These are phyloP conservation scores for Piedraia hortae DNA, from an alignment of 2,329 filamentous ascomycete species.

Conservation along the genomic window DNA sequence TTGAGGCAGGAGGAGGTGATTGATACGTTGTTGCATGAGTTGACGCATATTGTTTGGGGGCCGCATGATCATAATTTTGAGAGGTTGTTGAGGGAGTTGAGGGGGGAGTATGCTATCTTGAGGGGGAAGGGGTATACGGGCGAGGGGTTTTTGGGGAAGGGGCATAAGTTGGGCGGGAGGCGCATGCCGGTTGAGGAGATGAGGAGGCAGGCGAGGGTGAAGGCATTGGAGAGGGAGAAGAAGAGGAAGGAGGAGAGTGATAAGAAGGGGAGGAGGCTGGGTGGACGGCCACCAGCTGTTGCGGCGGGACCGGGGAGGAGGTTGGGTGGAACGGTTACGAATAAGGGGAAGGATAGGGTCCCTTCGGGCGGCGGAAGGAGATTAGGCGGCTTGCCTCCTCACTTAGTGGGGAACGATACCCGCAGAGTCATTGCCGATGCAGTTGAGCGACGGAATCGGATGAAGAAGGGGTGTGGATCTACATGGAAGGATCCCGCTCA, in stretches of 20 bases:
- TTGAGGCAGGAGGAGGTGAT: slow-evolving; percentile 52
- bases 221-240: slow-evolving; percentile 35
- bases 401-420: slow-evolving; percentile 34
- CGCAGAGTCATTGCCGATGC: slow-evolving; percentile 45
- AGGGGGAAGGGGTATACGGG: slow-evolving; percentile 65
- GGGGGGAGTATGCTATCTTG: slow-evolving; percentile 58
- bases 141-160: slow-evolving; percentile 58
- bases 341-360: too few relatives aligned
- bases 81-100: slow-evolving; percentile 64
- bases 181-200: slow-evolving; percentile 45
- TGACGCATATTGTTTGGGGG: slow-evolving; percentile 64
- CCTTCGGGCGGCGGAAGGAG: slow-evolving; percentile 42
- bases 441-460: slow-evolving; percentile 34
- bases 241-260: slow-evolving; percentile 19
- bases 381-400: slow-evolving; percentile 34
- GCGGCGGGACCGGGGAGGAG: too few relatives aligned
- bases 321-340: too few relatives aligned
- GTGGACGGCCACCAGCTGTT: too few relatives aligned
- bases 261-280: too few relatives aligned
- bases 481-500: slow-evolving; percentile 35
- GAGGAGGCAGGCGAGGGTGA: slow-evolving; percentile 39
- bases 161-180: slow-evolving; percentile 37
- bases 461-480: slow-evolving; percentile 48
- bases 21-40: slow-evolving; percentile 84
- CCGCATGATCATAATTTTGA: slow-evolving; percentile 66